Evolutionary conservation across 768 basidiomycete genomes (phyloP).

Genomic region (Lactifluus hygrophoroides): DNA sequence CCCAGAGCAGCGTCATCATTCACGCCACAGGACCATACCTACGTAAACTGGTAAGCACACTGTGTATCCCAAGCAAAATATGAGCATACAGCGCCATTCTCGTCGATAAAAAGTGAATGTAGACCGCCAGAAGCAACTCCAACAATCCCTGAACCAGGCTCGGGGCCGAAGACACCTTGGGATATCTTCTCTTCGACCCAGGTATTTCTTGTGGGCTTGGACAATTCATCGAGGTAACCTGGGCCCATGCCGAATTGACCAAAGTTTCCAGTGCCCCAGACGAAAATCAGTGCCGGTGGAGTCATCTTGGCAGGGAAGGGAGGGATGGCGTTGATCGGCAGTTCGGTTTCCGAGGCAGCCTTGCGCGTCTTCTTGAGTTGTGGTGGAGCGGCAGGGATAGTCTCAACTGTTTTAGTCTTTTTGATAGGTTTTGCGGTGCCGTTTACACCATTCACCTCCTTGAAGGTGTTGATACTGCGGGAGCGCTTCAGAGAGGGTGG

Average conservation of each 20-base stretch:
- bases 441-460: slow-evolving; percentile 11
- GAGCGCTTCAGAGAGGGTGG: slow-evolving; percentile 15
- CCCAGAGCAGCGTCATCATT: slow-evolving; percentile 89
- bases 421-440: slow-evolving; percentile 1
- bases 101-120: slow-evolving; percentile 84
- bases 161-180: slow-evolving; percentile 60
- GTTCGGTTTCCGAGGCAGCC: slow-evolving; percentile 8
- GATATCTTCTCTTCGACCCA: slow-evolving; percentile 74
- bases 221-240: slow-evolving; percentile 58
- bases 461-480: slow-evolving; percentile 10
- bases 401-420: neutral
- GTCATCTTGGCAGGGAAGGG: slow-evolving; percentile 44
- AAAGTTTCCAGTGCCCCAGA: slow-evolving; percentile 90
- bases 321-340: slow-evolving; percentile 50
- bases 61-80: neutral
- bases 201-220: slow-evolving; percentile 64
- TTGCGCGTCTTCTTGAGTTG: neutral
- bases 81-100: slow-evolving; percentile 73
- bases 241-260: slow-evolving; percentile 93
- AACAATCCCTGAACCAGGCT: slow-evolving; percentile 68
- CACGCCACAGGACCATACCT: slow-evolving; percentile 81
- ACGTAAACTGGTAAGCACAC: neutral
- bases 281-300: slow-evolving; percentile 69
- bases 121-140: slow-evolving; percentile 76
- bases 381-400: neutral